phyloP scores from a whole-genome alignment of 2,329 filamentous ascomycete species.

The Diaporthe ampelina region DNA sequence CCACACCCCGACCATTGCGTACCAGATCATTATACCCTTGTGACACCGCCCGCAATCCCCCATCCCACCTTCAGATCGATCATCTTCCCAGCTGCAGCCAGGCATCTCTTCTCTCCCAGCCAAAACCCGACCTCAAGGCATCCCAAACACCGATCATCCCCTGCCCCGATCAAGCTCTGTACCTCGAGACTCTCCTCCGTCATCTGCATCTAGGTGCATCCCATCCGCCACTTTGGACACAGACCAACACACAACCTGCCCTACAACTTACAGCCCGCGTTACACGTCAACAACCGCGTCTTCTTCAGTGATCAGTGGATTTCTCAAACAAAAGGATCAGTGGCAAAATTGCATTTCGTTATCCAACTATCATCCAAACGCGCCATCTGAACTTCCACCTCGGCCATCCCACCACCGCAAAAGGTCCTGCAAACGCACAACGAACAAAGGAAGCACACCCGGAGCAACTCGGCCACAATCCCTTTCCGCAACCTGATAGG shows the following conservation, averaged over 20 bases:
- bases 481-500: constrained; percentile 6
- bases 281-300: constrained; percentile 7
- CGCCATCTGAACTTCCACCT: not conserved
- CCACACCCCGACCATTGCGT: constrained; percentile 10
- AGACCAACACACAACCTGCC: not conserved
- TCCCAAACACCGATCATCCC: constrained; percentile 17
- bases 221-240: constrained; percentile 25
- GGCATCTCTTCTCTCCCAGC: not conserved
- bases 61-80: constrained; percentile 29
- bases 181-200: constrained; percentile 25
- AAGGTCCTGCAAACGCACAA: not conserved
- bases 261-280: not conserved
- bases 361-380: not conserved
- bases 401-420: not conserved
- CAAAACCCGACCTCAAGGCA: not conserved
- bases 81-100: constrained; percentile 22
- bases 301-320: not conserved
- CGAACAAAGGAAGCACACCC: constrained; percentile 5
- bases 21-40: constrained; percentile 19
- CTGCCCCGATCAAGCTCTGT: constrained; percentile 24
- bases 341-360: not conserved
- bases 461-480: not conserved
- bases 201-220: constrained; percentile 23
- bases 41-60: constrained; percentile 24
- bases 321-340: not conserved